Percentiles rank a stretch among this genome's conserved stretches.
Conservation (phyloP, 75 land plant species). For the Picea glauca region DNA sequence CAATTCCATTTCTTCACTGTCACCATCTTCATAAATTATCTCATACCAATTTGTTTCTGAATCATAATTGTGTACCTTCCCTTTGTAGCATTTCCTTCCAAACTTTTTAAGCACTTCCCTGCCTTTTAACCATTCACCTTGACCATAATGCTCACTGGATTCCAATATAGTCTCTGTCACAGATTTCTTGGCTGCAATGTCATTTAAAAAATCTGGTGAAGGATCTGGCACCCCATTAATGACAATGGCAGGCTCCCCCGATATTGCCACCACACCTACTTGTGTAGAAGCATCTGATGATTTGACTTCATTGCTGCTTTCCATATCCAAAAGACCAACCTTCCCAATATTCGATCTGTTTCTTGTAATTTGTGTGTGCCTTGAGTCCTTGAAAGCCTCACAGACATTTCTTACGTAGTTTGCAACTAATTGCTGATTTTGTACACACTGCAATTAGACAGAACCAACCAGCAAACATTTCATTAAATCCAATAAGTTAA, state of each 20-base stretch:
- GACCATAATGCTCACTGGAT: slow-evolving; percentile 14
- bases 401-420: not conserved
- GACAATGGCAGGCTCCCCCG: slow-evolving; percentile 58
- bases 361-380: slow-evolving; percentile 7
- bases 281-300: not conserved
- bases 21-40: slow-evolving; percentile 89
- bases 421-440: not conserved
- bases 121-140: slow-evolving; percentile 63
- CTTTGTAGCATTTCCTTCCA: slow-evolving; percentile 38
- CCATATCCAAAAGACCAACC: slow-evolving; percentile 5
- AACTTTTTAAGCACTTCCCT: slow-evolving; percentile 59
- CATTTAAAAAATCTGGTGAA: slow-evolving; percentile 13
- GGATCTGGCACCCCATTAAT: slow-evolving; percentile 56
- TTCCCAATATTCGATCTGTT: not conserved
- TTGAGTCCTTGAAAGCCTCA: not conserved
- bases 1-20: slow-evolving; percentile 79
- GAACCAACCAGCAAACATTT: not conserved
- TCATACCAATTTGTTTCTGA: slow-evolving; percentile 68
- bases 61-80: slow-evolving; percentile 54
- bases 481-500: too few species aligned
- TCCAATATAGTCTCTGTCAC: not conserved
- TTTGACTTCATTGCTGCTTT: not conserved
- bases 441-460: not conserved
- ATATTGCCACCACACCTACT: slow-evolving; percentile 20
- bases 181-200: not conserved